Base-by-base conservation (phyloP, 495 filamentous ascomycete species). In the Penicillium flavigenum region DNA sequence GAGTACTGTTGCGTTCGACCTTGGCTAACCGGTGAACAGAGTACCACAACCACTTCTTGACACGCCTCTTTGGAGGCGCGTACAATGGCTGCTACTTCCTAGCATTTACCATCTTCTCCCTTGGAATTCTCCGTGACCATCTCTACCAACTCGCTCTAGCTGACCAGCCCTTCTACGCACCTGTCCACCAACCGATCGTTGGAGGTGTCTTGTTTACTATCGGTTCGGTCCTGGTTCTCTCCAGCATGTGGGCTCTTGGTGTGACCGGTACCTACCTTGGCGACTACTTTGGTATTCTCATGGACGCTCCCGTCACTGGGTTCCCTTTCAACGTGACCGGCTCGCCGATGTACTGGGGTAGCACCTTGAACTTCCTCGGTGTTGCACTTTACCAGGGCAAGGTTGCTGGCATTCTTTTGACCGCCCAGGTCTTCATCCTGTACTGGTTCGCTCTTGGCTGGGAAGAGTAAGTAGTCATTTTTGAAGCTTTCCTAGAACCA, bases 241-340 rank as follows among this genome's bases (percentile, higher is more conserved):
- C 86, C 29, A 90, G 85, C 58, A 98, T 96, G 77, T 96, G 86
- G 84, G 88, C 86, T 27, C 83, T 98, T n/a, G 94, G 94, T 44
- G 80, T 98, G 58, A 98, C 94, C 10, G 95, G 94, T 54, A 98
- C 94, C 61, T 98, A 97, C 71, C 79, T 98, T 26, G 94, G 94
- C 55, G 94, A 98, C 77, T 98, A 98, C 77, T 98, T 96, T 65
- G 94, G 94, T 38, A 98, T 98, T 68, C 79, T 98, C 60, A 95
- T 98, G 94, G 92, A 97, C 67, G 79, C 84, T 65, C 90, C 89
- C 47, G 92, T 98, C 44, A 96, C 90, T 5, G 85, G 88, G 11
- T 98, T 98, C 70, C 94, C 94, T 1, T 98, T 98, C 84, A 97
- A 91, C 73, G 76, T 98, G 51, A 93, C 88, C 26, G 84, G 85